phyloP scores from a whole-genome alignment of 441 rosid genomes.

The Eruca vesicaria region DNA sequence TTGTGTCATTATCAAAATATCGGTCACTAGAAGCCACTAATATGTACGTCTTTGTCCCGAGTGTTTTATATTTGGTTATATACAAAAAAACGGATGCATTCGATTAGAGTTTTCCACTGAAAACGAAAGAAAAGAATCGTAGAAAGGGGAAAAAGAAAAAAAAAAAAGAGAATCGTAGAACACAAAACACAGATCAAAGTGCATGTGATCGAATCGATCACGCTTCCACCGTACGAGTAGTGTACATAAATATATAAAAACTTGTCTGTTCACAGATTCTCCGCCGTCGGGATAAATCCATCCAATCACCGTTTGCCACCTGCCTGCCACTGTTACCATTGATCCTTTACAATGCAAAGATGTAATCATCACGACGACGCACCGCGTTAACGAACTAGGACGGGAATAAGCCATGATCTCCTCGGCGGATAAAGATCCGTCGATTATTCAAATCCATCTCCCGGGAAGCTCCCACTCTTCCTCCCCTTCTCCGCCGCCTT shows the following conservation, averaged over 20 bases:
- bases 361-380: background rate
- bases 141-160: too few species aligned
- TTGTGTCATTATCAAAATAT: background rate
- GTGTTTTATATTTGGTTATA: background rate
- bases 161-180: background rate
- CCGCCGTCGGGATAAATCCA: background rate
- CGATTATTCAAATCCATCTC: constrained; percentile 40
- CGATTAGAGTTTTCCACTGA: background rate
- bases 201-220: constrained; percentile 17
- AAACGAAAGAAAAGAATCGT: background rate
- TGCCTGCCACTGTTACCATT: constrained; percentile 5
- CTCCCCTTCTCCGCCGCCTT: constrained; percentile 50
- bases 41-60: background rate
- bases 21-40: background rate
- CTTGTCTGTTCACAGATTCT: background rate
- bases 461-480: constrained; percentile 56
- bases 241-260: background rate
- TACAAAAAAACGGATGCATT: background rate
- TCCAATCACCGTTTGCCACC: constrained; percentile 17
- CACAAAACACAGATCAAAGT: background rate
- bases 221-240: constrained; percentile 25
- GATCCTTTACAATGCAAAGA: constrained; percentile 1
- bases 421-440: constrained; percentile 20
- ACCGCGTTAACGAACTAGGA: background rate
- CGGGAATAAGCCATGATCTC: constrained; percentile 11